These are phyloP conservation scores for Aspergillus saccharolyticus DNA, from an alignment of 495 filamentous ascomycete genomes.

Conservation along the genomic window DNA sequence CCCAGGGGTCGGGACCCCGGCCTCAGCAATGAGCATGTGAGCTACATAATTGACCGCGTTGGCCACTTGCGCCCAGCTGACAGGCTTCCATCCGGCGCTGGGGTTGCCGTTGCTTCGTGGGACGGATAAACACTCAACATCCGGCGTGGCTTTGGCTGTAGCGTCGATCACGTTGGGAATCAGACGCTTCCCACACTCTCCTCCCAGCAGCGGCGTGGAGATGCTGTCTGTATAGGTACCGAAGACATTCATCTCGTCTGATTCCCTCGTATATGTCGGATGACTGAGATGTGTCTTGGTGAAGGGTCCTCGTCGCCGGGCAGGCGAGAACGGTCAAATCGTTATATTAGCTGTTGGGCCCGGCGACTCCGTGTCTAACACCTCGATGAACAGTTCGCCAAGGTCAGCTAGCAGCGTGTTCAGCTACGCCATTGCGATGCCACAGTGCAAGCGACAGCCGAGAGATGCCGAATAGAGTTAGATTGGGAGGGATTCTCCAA, in stretches of 20 bases:
- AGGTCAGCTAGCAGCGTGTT: not conserved
- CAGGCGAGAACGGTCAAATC: too few species aligned
- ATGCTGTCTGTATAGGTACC: not conserved
- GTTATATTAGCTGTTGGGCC: too few species aligned
- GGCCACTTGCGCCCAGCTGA: slow-evolving; percentile 23
- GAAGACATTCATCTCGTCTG: slow-evolving; percentile 2
- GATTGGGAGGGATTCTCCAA: not conserved
- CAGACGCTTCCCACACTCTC: slow-evolving; percentile 15
- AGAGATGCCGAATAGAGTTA: not conserved
- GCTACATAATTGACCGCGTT: slow-evolving; percentile 40
- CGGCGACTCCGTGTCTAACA: not conserved
- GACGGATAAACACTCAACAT: slow-evolving; percentile 13
- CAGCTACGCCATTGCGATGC: not conserved
- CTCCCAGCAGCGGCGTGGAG: slow-evolving; percentile 5
- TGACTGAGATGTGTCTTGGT: too few species aligned
- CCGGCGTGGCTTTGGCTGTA: slow-evolving; percentile 13
- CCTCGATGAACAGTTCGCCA: too few species aligned
- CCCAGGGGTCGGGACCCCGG: slow-evolving; percentile 18
- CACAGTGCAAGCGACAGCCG: not conserved
- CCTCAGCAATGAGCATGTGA: slow-evolving; percentile 30
- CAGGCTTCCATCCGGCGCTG: slow-evolving; percentile 22
- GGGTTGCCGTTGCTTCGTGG: slow-evolving; percentile 13
- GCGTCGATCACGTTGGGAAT: slow-evolving; percentile 17
- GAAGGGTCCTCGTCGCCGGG: too few species aligned
- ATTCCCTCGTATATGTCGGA: not conserved